phyloP scores from a whole-genome alignment of 176 grass and related monocot species.

The Phragmites australis region DNA sequence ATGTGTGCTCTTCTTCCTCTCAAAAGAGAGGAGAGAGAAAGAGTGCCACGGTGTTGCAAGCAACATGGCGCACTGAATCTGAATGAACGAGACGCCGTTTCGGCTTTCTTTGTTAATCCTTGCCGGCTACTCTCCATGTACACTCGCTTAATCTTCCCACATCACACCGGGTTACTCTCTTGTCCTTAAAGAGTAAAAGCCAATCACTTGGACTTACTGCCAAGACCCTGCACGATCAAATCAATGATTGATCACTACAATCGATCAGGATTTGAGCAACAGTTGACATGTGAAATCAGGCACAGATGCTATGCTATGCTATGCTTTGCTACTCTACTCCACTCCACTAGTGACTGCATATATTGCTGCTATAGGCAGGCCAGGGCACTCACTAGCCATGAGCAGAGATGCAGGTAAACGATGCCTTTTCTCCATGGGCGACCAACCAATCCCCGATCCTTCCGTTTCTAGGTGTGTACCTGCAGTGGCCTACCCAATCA shows the following conservation, averaged over 20 bases:
- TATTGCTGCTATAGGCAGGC: neutral
- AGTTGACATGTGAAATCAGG: constrained; percentile 12
- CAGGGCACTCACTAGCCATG: neutral
- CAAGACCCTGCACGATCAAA: neutral
- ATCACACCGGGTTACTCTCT: neutral
- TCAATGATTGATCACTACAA: neutral
- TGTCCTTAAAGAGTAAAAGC: neutral
- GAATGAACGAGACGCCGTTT: neutral
- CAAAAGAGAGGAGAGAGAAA: no score
- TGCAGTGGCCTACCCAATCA: neutral
- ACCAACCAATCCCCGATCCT: neutral
- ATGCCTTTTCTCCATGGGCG: neutral
- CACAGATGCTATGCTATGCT: neutral
- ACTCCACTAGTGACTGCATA: neutral
- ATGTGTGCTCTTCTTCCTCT: no score
- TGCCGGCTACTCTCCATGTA: neutral
- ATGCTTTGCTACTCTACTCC: neutral
- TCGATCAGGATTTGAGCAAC: neutral
- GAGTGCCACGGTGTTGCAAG: no score
- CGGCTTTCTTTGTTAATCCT: neutral
- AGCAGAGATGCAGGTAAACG: neutral
- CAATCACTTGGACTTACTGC: no score
- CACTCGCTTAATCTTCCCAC: neutral
- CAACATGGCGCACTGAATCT: neutral
- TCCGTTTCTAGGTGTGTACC: neutral